Conservation (phyloP, 1,284 basidiomycete species). For the Athelia sp. region DNA sequence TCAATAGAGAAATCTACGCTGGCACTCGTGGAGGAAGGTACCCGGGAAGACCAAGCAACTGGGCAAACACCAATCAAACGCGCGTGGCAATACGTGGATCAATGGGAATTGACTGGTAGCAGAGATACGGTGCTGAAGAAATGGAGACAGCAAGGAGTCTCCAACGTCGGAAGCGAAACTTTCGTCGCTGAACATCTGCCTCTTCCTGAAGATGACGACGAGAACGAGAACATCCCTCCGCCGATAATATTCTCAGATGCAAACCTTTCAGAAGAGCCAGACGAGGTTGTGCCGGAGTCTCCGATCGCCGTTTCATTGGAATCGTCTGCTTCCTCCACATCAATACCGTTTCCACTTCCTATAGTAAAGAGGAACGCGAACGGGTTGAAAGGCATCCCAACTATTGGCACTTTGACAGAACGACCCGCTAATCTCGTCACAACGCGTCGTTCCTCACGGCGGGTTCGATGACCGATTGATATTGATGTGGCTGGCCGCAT, state of each 20-base stretch:
- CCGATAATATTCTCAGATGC: neutral
- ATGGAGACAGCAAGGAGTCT: conserved; percentile 34
- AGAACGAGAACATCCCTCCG: conserved; percentile 12
- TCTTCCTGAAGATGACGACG: conserved; percentile 23
- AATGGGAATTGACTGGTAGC: conserved; percentile 63
- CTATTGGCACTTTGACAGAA: conserved; percentile 24
- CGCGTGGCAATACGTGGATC: conserved; percentile 57
- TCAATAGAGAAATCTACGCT: conserved; percentile 45
- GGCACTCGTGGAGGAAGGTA: conserved; percentile 52
- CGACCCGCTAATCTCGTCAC: conserved; percentile 32
- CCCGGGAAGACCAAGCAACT: conserved; percentile 56
- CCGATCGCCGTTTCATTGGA: conserved; percentile 25
- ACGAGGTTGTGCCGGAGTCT: conserved; percentile 13
- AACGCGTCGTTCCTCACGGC: conserved; percentile 28
- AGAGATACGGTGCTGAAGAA: conserved; percentile 52
- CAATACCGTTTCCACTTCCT: conserved; percentile 17
- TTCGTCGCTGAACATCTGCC: conserved; percentile 26
- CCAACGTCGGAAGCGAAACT: conserved; percentile 27
- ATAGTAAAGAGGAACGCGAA: conserved; percentile 19
- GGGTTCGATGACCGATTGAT: conserved; percentile 12
- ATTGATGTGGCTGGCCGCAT: neutral
- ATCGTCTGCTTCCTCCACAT: conserved; percentile 34
- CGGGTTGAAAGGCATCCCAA: conserved; percentile 14
- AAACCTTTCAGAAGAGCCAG: conserved; percentile 2
- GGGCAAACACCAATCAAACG: conserved; percentile 73